Evolutionary conservation across 352 stramenopile genomes (phyloP).

Genomic region (Globisporangium apiculatum): DNA sequence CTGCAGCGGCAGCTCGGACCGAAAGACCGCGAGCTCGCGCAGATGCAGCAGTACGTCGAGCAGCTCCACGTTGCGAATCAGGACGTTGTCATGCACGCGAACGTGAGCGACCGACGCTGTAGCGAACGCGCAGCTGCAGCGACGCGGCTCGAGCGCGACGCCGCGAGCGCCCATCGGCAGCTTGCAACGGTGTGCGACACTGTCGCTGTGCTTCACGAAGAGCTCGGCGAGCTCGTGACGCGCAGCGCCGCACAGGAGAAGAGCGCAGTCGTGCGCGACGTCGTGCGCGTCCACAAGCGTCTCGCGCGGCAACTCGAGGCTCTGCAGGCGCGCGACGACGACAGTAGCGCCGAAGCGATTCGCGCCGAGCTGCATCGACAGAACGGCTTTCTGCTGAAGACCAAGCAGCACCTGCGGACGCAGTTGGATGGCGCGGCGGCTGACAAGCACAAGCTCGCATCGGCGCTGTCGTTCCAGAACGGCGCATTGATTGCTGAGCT

Average conservation of each 20-base stretch:
- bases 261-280: conserved; percentile 45
- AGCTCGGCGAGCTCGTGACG: conserved; percentile 53
- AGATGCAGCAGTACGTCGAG: conserved; percentile 58
- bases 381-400: conserved; percentile 65
- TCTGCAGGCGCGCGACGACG: conserved; percentile 40
- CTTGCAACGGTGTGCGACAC: conserved; percentile 46
- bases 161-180: conserved; percentile 20
- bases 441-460: conserved; percentile 67
- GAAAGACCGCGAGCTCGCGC: conserved; percentile 53
- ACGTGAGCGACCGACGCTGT: conserved; percentile 54
- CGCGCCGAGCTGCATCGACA: conserved; percentile 66
- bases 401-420: conserved; percentile 59
- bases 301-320: conserved; percentile 44
- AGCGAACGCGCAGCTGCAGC: conserved; percentile 32
- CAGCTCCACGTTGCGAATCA: conserved; percentile 58
- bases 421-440: conserved; percentile 54
- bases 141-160: conserved; percentile 38
- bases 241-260: conserved; percentile 58
- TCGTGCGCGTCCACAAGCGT: conserved; percentile 60
- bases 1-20: conserved; percentile 61
- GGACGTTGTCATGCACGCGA: conserved; percentile 62
- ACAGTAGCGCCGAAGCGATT: conserved; percentile 33
- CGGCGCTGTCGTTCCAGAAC: conserved; percentile 68
- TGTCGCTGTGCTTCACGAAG: conserved; percentile 55
- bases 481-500: conserved; percentile 53